Evolutionary conservation across 75 land plant species (phyloP).

Genomic region (Cunninghamia lanceolata): DNA sequence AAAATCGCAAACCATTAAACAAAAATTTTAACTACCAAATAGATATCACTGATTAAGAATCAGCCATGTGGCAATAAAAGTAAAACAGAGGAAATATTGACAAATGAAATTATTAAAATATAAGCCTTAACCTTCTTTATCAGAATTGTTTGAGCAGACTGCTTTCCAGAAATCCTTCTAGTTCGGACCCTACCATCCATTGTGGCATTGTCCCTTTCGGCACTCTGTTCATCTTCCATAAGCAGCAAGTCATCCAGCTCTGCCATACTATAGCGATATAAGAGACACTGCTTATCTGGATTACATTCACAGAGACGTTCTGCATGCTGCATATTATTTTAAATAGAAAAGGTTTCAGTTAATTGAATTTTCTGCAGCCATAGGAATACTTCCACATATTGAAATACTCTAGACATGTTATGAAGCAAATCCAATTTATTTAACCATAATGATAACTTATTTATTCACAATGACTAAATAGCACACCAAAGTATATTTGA

Average conservation of each 20-base stretch:
- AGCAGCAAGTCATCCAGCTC: constrained; percentile 68
- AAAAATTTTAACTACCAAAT: background rate
- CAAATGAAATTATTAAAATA: background rate
- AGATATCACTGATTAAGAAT: background rate
- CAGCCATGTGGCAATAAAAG: background rate
- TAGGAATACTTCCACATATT: background rate
- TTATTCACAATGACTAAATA: background rate
- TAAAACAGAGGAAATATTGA: background rate
- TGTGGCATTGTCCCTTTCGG: background rate
- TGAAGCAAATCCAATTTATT: background rate
- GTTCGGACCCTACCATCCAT: constrained; percentile 6
- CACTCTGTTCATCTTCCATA: constrained; percentile 3
- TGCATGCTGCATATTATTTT: constrained; percentile 68
- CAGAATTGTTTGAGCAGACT: background rate
- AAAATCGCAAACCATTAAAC: background rate
- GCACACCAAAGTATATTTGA: background rate
- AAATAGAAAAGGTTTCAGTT: background rate
- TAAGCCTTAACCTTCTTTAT: background rate
- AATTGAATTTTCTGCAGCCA: background rate
- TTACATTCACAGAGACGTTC: constrained; percentile 90
- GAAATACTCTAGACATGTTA: background rate
- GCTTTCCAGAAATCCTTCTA: constrained; percentile 8
- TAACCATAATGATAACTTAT: background rate
- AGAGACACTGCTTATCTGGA: constrained; percentile 56
- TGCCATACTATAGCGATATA: constrained; percentile 83